Conservation (phyloP, 2,329 filamentous ascomycete species). For the Rutstroemia sp. region DNA sequence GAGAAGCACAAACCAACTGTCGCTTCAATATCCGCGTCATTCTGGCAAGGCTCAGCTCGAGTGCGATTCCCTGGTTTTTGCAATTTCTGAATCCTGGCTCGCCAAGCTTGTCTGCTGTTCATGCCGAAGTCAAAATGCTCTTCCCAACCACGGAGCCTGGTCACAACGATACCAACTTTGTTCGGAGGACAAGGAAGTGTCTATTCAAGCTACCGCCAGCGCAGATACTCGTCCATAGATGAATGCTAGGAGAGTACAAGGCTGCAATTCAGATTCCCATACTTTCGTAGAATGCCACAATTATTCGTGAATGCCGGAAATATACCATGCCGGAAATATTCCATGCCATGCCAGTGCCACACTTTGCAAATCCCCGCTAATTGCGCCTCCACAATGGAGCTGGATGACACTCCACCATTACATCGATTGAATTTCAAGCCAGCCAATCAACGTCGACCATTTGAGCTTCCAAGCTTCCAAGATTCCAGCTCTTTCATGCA, state of each 20-base stretch:
- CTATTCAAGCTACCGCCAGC: too few relatives aligned
- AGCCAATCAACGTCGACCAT: neutral
- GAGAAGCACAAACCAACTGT: neutral
- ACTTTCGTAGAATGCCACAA: neutral
- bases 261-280: neutral
- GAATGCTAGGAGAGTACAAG: too few relatives aligned
- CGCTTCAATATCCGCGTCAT: too few relatives aligned
- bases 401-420: neutral
- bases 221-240: too few relatives aligned
- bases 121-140: neutral
- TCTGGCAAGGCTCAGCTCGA: too few relatives aligned
- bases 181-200: too few relatives aligned
- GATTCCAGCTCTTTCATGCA: slow-evolving; percentile 1
- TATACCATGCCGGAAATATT: neutral
- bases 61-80: neutral
- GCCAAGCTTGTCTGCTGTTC: neutral
- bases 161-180: too few relatives aligned
- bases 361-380: neutral
- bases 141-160: neutral
- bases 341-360: neutral
- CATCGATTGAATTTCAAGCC: neutral
- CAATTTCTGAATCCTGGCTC: neutral
- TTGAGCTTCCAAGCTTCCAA: slow-evolving; percentile 6
- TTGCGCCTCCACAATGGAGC: slow-evolving; percentile 1
- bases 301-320: neutral